These are phyloP conservation scores for Populus euphratica DNA, from an alignment of 345 rosid species.

Conservation along the genomic window DNA sequence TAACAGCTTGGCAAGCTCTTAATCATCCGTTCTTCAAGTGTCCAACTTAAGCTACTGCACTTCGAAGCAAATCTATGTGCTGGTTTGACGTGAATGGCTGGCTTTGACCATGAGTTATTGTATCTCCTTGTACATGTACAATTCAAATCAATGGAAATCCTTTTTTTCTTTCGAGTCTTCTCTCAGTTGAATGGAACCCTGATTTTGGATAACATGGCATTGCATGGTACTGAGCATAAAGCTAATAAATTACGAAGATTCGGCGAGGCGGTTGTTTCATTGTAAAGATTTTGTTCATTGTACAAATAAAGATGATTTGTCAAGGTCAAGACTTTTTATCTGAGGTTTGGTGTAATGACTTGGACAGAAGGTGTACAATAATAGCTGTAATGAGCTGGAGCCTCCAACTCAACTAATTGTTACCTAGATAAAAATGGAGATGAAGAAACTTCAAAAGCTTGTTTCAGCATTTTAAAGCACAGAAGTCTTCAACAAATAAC, in stretches of 20 bases:
- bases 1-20: conserved; percentile 67
- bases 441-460: too few species aligned
- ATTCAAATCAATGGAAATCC: background rate
- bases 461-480: too few species aligned
- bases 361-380: background rate
- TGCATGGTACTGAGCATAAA: background rate
- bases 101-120: background rate
- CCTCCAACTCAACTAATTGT: background rate
- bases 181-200: background rate
- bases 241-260: too few species aligned
- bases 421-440: too few species aligned
- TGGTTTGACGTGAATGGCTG: background rate
- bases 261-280: too few species aligned
- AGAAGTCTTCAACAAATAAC: too few species aligned
- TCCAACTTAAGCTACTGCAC: conserved; percentile 21
- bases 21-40: conserved; percentile 60
- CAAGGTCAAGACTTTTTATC: background rate
- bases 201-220: background rate
- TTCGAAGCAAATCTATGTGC: background rate
- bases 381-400: background rate
- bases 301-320: background rate
- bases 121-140: background rate
- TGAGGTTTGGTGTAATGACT: too few species aligned
- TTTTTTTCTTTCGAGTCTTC: too few species aligned
- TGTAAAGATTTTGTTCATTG: background rate